Evolutionary conservation across 139 green algal genomes (phyloP), one percentile per base, ranked within the genome.

Genomic region (Mesostigma viride): DNA sequence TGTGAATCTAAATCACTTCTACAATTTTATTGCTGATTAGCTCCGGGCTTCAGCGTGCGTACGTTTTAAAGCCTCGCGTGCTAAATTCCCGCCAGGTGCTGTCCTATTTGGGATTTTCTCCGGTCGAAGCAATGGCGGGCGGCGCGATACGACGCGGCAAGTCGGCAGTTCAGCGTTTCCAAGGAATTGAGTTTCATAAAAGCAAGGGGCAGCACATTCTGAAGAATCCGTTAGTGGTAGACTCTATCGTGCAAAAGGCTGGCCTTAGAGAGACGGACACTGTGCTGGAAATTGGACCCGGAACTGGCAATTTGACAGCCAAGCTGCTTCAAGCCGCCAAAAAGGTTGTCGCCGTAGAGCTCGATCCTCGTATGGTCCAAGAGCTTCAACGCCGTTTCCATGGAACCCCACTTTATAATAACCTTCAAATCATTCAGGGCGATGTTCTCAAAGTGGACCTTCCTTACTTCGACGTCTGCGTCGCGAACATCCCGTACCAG

Each of bases 401-500:
- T 65, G 89, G 89, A 36, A 96, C 90, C 1, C 81, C 86, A 0
- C 84, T n/a, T n/a, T n/a, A n/a, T n/a, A n/a, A n/a, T n/a, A n/a
- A n/a, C n/a, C 45, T 71, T 24, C 62, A 94, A 80, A 87, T 99
- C 72, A 95, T 99, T 64, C 89, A 96, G 53, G 89, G 83, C 3
- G 93, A 99, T 70, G 74, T 86, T 3, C 65, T 89, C 70, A 85
- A 87, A 73, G 73, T 84, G 4, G 81, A 97, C 27, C 83, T 98
- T 65, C 94, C 94, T 1, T 99, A 98, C 83, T 99, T 99, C 82
- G 94, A 99, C 82, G 71, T 99, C 8, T 97, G 91, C 74, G 94
- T 99, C 26, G 93, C 94, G 63, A 99, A 99, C 81, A 96, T 96
- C 63, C 94, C 94, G 2, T 99, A 99, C 83, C 93, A 98, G 75